phyloP scores from a whole-genome alignment of 306 rosid species.

The Cicer bijugum region DNA sequence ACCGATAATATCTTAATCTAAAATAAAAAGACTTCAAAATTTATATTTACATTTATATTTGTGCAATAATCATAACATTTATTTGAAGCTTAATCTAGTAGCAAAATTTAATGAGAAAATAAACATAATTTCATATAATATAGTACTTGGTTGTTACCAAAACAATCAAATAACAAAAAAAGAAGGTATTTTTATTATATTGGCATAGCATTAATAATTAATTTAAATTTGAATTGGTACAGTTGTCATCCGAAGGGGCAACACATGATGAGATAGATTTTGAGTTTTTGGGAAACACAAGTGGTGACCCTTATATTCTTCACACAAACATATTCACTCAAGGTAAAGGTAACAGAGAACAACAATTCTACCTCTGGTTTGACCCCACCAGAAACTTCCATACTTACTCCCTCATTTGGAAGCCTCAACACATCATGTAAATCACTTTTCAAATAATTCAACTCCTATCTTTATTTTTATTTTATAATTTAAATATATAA shows the following conservation, averaged over 20 bases:
- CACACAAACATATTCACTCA: slow-evolving; percentile 57
- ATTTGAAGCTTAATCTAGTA: background rate
- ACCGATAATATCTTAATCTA: too few relatives aligned
- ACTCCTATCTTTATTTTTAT: too few relatives aligned
- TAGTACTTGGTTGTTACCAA: background rate
- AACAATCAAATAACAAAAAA: background rate
- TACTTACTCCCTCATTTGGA: slow-evolving; percentile 61
- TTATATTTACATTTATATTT: too few relatives aligned
- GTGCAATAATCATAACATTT: too few relatives aligned
- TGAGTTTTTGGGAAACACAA: slow-evolving; percentile 56
- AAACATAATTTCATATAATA: background rate
- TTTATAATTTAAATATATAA: too few relatives aligned
- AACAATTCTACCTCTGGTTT: slow-evolving; percentile 61
- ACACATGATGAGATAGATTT: slow-evolving; percentile 63
- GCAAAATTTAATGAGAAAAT: slow-evolving; percentile 27
- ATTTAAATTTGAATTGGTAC: slow-evolving; percentile 34
- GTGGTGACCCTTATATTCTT: slow-evolving; percentile 58
- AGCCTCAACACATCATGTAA: slow-evolving; percentile 56
- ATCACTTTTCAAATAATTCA: background rate
- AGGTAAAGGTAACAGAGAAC: slow-evolving; percentile 62
- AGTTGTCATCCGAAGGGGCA: slow-evolving; percentile 74
- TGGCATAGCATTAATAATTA: background rate
- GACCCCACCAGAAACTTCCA: slow-evolving; percentile 63
- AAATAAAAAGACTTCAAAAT: too few relatives aligned
- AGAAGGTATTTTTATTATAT: background rate